Evolutionary conservation across 805 yeast genomes (phyloP).

Genomic region (Candida lessepsii): DNA sequence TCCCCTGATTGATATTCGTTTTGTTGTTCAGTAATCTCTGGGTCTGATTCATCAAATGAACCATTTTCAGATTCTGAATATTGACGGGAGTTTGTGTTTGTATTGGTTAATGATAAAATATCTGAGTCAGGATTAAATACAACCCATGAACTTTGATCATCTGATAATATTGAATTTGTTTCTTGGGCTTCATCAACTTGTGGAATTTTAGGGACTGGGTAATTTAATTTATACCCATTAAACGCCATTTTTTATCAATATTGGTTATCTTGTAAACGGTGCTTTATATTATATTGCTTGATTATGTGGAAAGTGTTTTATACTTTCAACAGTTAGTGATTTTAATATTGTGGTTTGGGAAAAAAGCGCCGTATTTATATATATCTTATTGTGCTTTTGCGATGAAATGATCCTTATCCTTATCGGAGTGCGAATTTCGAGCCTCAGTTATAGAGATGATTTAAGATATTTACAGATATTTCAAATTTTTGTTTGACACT

Average conservation of each 20-base stretch:
- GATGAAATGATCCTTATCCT: conserved; percentile 4
- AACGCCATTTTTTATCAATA: conserved; percentile 14
- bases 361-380: not conserved
- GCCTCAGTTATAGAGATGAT: conserved; percentile 7
- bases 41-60: conserved; percentile 6
- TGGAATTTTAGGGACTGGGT: conserved; percentile 16
- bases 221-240: conserved; percentile 18
- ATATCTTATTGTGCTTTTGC: conserved; percentile 4
- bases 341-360: too few species aligned
- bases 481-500: not conserved
- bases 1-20: not conserved
- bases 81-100: conserved; percentile 11
- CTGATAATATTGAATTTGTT: conserved; percentile 20
- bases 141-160: conserved; percentile 27
- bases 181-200: conserved; percentile 17
- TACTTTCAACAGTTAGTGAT: too few species aligned
- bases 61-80: conserved; percentile 4
- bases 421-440: conserved; percentile 8
- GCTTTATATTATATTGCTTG: not conserved
- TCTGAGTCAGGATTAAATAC: conserved; percentile 31
- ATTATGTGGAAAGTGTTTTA: too few species aligned
- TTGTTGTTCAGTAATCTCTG: not conserved
- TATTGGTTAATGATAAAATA: conserved; percentile 27
- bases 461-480: not conserved
- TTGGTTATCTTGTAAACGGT: not conserved